phyloP scores from a whole-genome alignment of 306 rosid species.

The Prinsepia uniflora region DNA sequence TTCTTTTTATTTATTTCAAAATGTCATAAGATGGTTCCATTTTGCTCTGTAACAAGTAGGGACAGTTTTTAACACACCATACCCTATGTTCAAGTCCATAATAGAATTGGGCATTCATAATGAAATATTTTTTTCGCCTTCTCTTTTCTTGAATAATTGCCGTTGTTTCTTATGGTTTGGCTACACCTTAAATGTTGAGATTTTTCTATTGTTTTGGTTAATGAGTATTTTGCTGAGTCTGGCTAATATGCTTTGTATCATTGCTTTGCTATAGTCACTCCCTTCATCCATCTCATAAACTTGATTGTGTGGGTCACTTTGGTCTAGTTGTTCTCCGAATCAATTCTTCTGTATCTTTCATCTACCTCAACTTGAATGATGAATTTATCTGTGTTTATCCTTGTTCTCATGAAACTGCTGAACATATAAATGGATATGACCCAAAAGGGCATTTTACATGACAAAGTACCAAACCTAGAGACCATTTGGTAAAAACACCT shows the following conservation, averaged over 20 bases:
- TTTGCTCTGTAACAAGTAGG: background rate
- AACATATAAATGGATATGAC: no score
- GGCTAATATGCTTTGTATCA: no score
- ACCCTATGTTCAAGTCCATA: slow-evolving; percentile 14
- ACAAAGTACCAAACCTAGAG: background rate
- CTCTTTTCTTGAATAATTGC: slow-evolving; percentile 6
- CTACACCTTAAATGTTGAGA: background rate
- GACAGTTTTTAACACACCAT: slow-evolving; percentile 24
- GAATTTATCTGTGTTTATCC: no score
- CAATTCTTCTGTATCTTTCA: background rate
- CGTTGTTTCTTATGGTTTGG: no score
- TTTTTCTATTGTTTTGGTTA: background rate
- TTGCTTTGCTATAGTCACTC: background rate
- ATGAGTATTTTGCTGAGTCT: no score
- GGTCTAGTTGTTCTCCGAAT: background rate
- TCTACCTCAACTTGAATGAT: background rate
- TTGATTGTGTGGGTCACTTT: background rate
- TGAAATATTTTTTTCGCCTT: background rate
- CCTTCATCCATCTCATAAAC: background rate
- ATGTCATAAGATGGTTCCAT: slow-evolving; percentile 11
- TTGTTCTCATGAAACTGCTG: no score
- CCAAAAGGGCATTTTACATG: background rate
- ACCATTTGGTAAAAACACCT: slow-evolving; percentile 19
- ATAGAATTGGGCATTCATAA: slow-evolving; percentile 11
- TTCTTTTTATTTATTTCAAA: slow-evolving; percentile 1